Percentiles rank a stretch among this genome's conserved stretches.
These are phyloP conservation scores for Didymella glomerata DNA, from an alignment of 2,329 filamentous ascomycete genomes.

Conservation along the genomic window DNA sequence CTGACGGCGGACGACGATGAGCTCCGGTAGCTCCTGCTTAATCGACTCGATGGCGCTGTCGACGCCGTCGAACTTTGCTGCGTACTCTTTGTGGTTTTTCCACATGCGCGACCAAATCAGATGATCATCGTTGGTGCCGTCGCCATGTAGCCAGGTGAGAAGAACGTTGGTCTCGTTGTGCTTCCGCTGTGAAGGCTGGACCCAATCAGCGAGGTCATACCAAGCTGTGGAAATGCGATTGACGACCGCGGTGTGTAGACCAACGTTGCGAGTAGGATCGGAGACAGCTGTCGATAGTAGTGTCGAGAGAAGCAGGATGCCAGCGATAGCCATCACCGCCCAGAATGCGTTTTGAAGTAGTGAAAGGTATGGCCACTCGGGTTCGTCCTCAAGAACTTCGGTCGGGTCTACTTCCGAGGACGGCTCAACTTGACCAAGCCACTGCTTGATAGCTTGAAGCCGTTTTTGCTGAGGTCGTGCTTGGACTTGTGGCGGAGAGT, in stretches of 20 bases:
- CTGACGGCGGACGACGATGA: constrained; percentile 64
- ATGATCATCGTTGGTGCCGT: constrained; percentile 24
- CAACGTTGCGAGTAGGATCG: constrained; percentile 10
- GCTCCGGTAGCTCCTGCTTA: constrained; percentile 59
- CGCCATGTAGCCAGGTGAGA: constrained; percentile 9
- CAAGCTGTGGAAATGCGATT: constrained; percentile 29
- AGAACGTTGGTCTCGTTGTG: constrained; percentile 11
- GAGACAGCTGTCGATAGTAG: constrained; percentile 12
- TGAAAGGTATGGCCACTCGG: constrained; percentile 28
- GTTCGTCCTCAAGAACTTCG: constrained; percentile 22
- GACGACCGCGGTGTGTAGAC: constrained; percentile 24
- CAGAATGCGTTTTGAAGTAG: constrained; percentile 23
- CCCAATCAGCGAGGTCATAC: constrained; percentile 26
- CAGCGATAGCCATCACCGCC: constrained; percentile 12
- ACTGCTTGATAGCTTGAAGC: constrained; percentile 27
- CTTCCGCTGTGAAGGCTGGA: constrained; percentile 22
- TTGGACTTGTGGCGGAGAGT: constrained; percentile 9
- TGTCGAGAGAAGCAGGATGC: constrained; percentile 6
- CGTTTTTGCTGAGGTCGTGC: constrained; percentile 20
- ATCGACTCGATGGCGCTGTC: constrained; percentile 30
- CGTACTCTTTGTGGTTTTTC: constrained; percentile 24
- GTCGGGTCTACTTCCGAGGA: not conserved
- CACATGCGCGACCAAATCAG: constrained; percentile 31
- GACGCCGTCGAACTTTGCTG: constrained; percentile 22
- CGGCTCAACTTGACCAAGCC: constrained; percentile 30